Percentiles rank a stretch among this genome's conserved stretches.
phyloP scores from a whole-genome alignment of 768 basidiomycete genomes.

The Auriscalpium vulgare region DNA sequence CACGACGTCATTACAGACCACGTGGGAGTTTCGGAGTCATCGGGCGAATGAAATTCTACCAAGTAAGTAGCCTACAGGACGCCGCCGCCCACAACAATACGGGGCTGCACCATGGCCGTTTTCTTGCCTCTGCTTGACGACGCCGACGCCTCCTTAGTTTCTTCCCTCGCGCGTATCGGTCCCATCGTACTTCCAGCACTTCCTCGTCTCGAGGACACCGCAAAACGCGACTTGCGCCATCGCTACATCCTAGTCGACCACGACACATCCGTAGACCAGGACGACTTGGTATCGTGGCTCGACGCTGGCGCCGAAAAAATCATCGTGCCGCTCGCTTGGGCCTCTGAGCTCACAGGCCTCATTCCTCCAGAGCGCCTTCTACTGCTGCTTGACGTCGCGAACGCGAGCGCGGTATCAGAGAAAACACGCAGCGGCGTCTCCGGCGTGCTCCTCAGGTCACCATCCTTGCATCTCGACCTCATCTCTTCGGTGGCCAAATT shows the following conservation, averaged over 20 bases:
- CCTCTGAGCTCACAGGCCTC: slow-evolving; percentile 55
- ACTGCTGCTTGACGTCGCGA: slow-evolving; percentile 67
- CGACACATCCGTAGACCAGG: slow-evolving; percentile 35
- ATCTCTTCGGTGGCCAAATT: slow-evolving; percentile 72
- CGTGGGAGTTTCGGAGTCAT: too few species aligned
- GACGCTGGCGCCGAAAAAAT: slow-evolving; percentile 78
- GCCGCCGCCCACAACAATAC: too few species aligned
- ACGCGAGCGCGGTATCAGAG: slow-evolving; percentile 68
- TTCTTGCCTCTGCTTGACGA: slow-evolving; percentile 58
- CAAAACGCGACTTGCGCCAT: slow-evolving; percentile 22
- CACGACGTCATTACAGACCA: too few species aligned
- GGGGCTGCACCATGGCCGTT: slow-evolving; percentile 29
- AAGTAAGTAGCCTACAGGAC: too few species aligned
- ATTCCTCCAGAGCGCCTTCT: slow-evolving; percentile 68
- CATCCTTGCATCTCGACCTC: slow-evolving; percentile 64
- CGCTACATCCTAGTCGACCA: slow-evolving; percentile 52
- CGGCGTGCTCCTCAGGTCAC: slow-evolving; percentile 73
- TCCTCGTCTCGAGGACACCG: slow-evolving; percentile 20
- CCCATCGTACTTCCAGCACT: slow-evolving; percentile 54
- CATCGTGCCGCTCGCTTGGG: slow-evolving; percentile 61
- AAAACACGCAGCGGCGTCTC: slow-evolving; percentile 65
- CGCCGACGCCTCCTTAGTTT: slow-evolving; percentile 39
- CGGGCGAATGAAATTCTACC: too few species aligned
- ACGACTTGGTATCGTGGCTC: slow-evolving; percentile 54
- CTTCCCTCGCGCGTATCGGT: slow-evolving; percentile 64